These are phyloP conservation scores for Boletus pseudopeckii DNA, from an alignment of 768 basidiomycete species.

Conservation along the genomic window DNA sequence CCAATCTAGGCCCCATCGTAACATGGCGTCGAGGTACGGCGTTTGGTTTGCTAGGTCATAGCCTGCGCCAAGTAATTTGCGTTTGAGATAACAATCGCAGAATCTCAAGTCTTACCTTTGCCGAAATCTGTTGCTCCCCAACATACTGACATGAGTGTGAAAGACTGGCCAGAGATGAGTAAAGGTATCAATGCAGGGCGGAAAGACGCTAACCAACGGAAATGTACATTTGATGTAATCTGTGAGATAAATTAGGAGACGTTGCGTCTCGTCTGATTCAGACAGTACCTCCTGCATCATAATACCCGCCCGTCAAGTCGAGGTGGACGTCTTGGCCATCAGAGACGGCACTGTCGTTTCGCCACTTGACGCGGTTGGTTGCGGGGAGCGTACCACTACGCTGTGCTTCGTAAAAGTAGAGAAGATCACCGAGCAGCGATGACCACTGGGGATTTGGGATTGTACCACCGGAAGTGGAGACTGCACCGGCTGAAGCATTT, in stretches of 20 bases:
- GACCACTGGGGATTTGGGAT: conserved; percentile 79
- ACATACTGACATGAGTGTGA: conserved; percentile 78
- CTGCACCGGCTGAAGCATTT: conserved; percentile 51
- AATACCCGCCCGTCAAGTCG: conserved; percentile 85
- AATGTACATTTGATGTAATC: conserved; percentile 89
- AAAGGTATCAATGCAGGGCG: background rate
- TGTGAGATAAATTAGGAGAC: conserved; percentile 24
- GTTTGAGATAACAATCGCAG: background rate
- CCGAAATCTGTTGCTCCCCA: conserved; percentile 90
- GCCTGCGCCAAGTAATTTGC: conserved; percentile 37
- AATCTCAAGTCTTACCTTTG: conserved; percentile 44
- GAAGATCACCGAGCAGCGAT: conserved; percentile 69
- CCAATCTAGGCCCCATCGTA: conserved; percentile 92
- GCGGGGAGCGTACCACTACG: conserved; percentile 71
- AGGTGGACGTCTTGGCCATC: conserved; percentile 75
- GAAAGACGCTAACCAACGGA: conserved; percentile 56
- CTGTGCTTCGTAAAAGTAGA: conserved; percentile 93
- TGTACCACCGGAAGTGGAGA: conserved; percentile 36
- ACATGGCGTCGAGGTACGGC: conserved; percentile 84
- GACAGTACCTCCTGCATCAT: conserved; percentile 82
- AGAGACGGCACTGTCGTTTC: conserved; percentile 73
- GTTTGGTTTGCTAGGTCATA: conserved; percentile 87
- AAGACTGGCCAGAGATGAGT: conserved; percentile 47
- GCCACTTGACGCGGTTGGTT: conserved; percentile 77
- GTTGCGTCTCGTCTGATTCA: background rate